Percentiles rank a stretch among this genome's conserved stretches.
phyloP scores from a whole-genome alignment of 202 grass and related monocot genomes.

The Setaria viridis region DNA sequence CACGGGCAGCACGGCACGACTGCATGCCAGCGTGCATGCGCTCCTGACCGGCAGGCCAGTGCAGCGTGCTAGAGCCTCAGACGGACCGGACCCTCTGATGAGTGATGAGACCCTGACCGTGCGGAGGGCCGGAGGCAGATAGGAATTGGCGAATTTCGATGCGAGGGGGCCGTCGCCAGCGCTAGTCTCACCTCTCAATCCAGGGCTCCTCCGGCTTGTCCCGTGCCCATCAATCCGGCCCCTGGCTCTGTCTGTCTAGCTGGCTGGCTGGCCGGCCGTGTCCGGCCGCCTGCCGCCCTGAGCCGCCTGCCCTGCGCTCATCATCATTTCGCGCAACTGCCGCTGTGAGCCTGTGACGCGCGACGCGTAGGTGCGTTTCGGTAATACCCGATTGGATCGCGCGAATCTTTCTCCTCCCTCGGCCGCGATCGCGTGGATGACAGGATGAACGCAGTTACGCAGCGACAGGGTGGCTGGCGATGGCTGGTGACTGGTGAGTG shows the following conservation, averaged over 20 bases:
- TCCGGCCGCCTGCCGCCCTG: neutral
- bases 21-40: constrained; percentile 9
- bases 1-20: neutral
- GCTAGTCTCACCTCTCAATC: neutral
- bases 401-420: neutral
- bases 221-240: constrained; percentile 28
- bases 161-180: neutral
- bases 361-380: neutral
- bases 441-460: neutral
- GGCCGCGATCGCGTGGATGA: neutral
- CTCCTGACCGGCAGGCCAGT: neutral
- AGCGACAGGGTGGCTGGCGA: neutral
- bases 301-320: neutral
- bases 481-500: neutral
- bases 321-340: constrained; percentile 13
- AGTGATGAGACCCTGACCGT: neutral
- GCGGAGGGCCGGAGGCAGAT: constrained; percentile 1
- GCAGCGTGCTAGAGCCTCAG: neutral
- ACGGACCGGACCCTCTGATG: neutral
- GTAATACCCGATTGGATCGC: neutral
- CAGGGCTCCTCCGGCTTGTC: constrained; percentile 29
- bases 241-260: neutral
- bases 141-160: neutral
- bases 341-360: neutral
- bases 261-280: neutral